phyloP scores from a whole-genome alignment of 148 eudicot species.

The Persicaria maculosa region DNA sequence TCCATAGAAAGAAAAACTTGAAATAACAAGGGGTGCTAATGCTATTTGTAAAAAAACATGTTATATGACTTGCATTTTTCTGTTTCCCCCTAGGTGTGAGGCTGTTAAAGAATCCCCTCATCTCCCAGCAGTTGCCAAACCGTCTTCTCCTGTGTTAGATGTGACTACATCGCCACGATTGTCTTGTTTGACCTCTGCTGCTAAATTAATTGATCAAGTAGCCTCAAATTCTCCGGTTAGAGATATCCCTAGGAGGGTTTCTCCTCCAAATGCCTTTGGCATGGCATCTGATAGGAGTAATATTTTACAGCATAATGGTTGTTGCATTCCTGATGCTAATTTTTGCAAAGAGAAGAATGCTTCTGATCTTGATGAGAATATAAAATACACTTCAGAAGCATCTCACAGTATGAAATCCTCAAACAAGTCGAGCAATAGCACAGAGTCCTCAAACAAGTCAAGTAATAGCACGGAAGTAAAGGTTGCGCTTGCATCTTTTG shows the following conservation, averaged over 20 bases:
- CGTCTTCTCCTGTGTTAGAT: constrained; percentile 22
- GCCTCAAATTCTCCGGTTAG: constrained; percentile 23
- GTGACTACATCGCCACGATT: constrained; percentile 22
- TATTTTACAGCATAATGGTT: constrained; percentile 29
- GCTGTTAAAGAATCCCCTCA: constrained; percentile 27
- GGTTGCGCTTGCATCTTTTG: constrained; percentile 61
- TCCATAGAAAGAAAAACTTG: background rate
- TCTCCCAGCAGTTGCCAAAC: constrained; percentile 20
- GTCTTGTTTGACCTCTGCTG: constrained; percentile 37
- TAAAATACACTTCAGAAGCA: constrained; percentile 15
- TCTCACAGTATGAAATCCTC: constrained; percentile 21
- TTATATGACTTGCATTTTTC: constrained; percentile 15
- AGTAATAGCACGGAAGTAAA: constrained; percentile 53
- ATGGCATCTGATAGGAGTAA: constrained; percentile 26
- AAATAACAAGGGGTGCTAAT: background rate
- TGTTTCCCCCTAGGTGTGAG: constrained; percentile 27
- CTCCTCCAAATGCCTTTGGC: constrained; percentile 27
- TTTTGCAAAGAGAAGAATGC: constrained; percentile 26
- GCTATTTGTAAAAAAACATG: background rate
- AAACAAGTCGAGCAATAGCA: constrained; percentile 29
- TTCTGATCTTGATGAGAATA: constrained; percentile 20
- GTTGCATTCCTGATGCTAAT: constrained; percentile 33
- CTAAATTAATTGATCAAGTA: constrained; percentile 26
- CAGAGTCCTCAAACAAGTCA: constrained; percentile 12
- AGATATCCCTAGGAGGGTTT: constrained; percentile 26